Percentiles rank a stretch among this genome's conserved stretches.
phyloP scores from a whole-genome alignment of 2,329 filamentous ascomycete species.

The Colletotrichum cuscutae region DNA sequence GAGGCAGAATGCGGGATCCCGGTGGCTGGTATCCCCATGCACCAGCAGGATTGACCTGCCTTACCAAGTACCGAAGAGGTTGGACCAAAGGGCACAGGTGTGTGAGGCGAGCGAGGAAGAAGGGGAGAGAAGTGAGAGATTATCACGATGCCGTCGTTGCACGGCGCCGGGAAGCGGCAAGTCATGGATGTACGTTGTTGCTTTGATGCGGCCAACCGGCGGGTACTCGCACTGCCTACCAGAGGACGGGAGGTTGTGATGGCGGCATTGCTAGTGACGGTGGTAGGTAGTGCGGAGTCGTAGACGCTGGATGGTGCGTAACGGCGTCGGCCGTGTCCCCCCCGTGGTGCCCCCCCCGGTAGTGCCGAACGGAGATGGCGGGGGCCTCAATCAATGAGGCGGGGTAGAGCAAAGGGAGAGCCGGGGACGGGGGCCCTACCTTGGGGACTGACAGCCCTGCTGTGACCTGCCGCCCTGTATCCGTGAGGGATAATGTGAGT shows the following conservation, averaged over 20 bases:
- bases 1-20: not conserved
- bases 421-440: not conserved
- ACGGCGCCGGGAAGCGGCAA: constrained; percentile 1
- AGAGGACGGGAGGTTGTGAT: not conserved
- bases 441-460: not conserved
- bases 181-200: not conserved
- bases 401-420: not conserved
- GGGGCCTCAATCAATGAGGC: constrained; percentile 21
- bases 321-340: constrained; percentile 4
- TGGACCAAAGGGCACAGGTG: not conserved
- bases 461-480: not conserved
- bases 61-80: not conserved
- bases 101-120: not conserved
- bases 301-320: not conserved
- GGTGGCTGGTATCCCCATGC: not conserved
- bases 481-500: too few relatives aligned
- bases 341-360: not conserved
- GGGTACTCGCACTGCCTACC: not conserved
- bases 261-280: not conserved
- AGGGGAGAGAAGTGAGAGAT: not conserved
- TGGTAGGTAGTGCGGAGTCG: not conserved
- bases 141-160: constrained; percentile 18
- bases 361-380: constrained; percentile 28
- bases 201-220: not conserved
- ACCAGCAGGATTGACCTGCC: not conserved